phyloP scores from a whole-genome alignment of 345 rosid genomes.

The Rhizophora apiculata region DNA sequence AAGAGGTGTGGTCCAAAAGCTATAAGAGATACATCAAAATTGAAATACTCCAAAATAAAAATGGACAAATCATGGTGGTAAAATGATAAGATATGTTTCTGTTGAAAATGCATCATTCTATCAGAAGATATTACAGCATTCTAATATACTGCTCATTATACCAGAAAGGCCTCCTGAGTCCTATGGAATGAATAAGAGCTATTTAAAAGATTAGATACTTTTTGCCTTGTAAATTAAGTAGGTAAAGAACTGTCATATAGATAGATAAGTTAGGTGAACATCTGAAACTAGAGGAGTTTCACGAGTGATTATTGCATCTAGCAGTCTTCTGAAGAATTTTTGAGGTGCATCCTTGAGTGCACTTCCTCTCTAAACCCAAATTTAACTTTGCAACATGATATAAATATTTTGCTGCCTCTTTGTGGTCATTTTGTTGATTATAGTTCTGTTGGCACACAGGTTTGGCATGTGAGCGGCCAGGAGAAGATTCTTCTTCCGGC shows the following conservation, averaged over 20 bases:
- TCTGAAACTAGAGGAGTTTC: too few relatives aligned
- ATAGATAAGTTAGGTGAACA: too few relatives aligned
- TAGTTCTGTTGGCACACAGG: conserved; percentile 39
- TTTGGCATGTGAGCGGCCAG: conserved; percentile 75
- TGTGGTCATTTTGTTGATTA: conserved; percentile 14
- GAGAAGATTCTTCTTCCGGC: conserved; percentile 74
- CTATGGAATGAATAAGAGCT: too few relatives aligned
- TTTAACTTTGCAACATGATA: neutral
- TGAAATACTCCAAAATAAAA: neutral
- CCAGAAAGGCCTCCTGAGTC: too few relatives aligned
- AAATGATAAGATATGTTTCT: neutral
- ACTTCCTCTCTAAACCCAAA: neutral
- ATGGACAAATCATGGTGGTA: neutral
- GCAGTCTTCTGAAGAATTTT: neutral
- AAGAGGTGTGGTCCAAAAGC: neutral
- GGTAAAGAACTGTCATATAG: too few relatives aligned
- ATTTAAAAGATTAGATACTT: too few relatives aligned
- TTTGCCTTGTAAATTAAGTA: too few relatives aligned
- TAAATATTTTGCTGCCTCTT: neutral
- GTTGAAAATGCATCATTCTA: neutral
- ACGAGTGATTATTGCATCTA: neutral
- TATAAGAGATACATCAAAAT: neutral
- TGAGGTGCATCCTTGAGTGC: neutral
- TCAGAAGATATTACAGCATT: neutral
- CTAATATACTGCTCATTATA: neutral